These are phyloP conservation scores for Taphrina populina DNA, from an alignment of 1,139 yeast genomes.

Conservation along the genomic window DNA sequence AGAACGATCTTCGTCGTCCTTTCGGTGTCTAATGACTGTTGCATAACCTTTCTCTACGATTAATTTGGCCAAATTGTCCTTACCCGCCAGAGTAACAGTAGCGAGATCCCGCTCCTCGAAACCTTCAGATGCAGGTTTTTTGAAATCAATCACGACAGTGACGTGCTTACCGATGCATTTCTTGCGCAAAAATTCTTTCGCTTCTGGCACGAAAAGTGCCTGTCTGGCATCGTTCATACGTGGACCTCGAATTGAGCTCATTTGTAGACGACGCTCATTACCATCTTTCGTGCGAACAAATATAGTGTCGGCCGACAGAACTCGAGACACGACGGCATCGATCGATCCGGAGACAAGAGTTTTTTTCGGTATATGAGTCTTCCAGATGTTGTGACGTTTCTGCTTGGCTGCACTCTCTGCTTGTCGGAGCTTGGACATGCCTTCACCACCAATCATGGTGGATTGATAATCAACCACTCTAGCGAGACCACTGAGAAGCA, in stretches of 20 bases:
- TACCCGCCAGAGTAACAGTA: constrained; percentile 54
- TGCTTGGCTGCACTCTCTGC: constrained; percentile 68
- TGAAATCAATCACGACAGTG: constrained; percentile 60
- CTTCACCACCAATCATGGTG: constrained; percentile 67
- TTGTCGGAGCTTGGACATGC: constrained; percentile 61
- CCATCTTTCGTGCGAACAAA: constrained; percentile 21
- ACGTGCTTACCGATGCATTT: constrained; percentile 70
- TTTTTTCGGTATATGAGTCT: constrained; percentile 45
- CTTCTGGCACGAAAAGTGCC: constrained; percentile 61
- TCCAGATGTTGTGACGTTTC: constrained; percentile 64
- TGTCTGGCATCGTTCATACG: constrained; percentile 60
- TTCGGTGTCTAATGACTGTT: constrained; percentile 73
- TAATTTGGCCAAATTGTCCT: constrained; percentile 13
- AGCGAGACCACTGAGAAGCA: constrained; percentile 69
- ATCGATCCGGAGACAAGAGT: constrained; percentile 46
- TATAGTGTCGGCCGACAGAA: constrained; percentile 66
- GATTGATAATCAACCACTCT: constrained; percentile 84
- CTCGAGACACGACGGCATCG: constrained; percentile 58
- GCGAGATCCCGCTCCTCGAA: constrained; percentile 68
- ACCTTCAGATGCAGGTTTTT: constrained; percentile 63
- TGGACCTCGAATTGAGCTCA: constrained; percentile 45
- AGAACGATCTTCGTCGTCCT: constrained; percentile 70
- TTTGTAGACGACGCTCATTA: constrained; percentile 41
- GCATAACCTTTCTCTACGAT: constrained; percentile 65
- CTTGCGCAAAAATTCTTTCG: constrained; percentile 70